Percentiles rank a stretch among this genome's conserved stretches.
Conservation (phyloP, 495 filamentous ascomycete species). For the Penicillium canariense region DNA sequence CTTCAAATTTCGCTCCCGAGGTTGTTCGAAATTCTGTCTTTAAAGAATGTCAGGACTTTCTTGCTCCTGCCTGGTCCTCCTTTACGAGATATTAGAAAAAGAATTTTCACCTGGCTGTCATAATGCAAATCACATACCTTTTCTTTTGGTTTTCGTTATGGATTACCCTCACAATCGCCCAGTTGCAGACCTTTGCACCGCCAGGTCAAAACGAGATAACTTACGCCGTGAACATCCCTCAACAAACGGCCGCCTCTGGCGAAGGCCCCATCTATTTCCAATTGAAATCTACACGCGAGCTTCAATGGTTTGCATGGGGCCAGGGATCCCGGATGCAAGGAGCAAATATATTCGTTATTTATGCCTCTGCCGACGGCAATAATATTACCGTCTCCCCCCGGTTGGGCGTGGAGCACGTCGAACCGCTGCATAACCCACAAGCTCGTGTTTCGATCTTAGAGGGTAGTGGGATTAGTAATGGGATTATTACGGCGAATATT, state of each 20-base stretch:
- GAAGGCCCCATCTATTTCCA: slow-evolving; percentile 58
- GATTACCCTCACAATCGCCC: slow-evolving; percentile 14
- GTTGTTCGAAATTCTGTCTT: no score
- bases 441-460: slow-evolving; percentile 53
- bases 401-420: slow-evolving; percentile 46
- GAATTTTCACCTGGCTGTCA: no score
- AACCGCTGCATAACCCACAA: slow-evolving; percentile 51
- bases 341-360: slow-evolving; percentile 68
- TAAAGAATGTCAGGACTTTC: no score
- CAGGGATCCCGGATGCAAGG: slow-evolving; percentile 60
- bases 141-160: no score
- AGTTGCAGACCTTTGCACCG: slow-evolving; percentile 29
- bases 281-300: slow-evolving; percentile 54
- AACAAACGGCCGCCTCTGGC: slow-evolving; percentile 23
- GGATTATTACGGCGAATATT: slow-evolving; percentile 63
- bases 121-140: no score
- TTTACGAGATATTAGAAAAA: no score
- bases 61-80: no score
- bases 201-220: slow-evolving; percentile 22
- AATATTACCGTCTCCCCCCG: slow-evolving; percentile 63
- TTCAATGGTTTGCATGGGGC: slow-evolving; percentile 65
- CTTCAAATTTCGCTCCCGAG: no score
- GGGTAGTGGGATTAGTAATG: slow-evolving; percentile 56
- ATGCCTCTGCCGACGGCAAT: slow-evolving; percentile 50
- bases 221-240: slow-evolving; percentile 32